Percentiles rank a stretch among this genome's conserved stretches.
Evolutionary conservation across 2,329 filamentous ascomycete species (phyloP).

Genomic region (Aspergillus proliferans): DNA sequence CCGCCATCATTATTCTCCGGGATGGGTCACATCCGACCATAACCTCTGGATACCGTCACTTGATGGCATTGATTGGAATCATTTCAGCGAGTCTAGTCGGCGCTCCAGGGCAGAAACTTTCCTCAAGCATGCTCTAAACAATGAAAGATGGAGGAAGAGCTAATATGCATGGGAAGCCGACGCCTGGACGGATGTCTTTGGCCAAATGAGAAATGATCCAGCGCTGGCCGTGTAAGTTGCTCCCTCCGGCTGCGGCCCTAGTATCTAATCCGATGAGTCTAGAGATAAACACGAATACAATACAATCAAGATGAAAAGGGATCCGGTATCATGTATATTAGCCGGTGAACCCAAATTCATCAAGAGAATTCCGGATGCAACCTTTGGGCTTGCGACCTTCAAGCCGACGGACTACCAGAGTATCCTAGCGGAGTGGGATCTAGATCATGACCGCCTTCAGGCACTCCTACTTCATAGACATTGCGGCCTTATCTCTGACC

Average conservation of each 20-base stretch:
- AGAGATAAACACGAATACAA: neutral
- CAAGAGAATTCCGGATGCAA: neutral
- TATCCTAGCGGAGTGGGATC: neutral
- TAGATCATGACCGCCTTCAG: neutral
- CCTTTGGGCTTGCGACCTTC: neutral
- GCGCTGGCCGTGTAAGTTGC: neutral
- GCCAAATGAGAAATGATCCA: neutral
- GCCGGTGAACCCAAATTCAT: neutral
- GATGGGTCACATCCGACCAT: neutral
- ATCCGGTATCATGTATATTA: neutral
- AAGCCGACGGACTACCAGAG: neutral
- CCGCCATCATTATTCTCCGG: neutral
- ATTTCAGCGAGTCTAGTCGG: neutral
- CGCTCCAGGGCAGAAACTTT: neutral
- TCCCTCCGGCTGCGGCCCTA: neutral
- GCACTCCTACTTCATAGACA: neutral
- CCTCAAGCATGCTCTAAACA: neutral
- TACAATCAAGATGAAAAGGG: neutral
- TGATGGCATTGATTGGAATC: neutral
- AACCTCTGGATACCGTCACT: neutral
- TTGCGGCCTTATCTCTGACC: neutral
- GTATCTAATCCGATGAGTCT: neutral
- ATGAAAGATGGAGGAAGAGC: neutral
- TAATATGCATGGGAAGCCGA: neutral
- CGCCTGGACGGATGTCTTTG: neutral